Evolutionary conservation across 768 basidiomycete species (phyloP).

Genomic region (Lanmaoa rubissima): DNA sequence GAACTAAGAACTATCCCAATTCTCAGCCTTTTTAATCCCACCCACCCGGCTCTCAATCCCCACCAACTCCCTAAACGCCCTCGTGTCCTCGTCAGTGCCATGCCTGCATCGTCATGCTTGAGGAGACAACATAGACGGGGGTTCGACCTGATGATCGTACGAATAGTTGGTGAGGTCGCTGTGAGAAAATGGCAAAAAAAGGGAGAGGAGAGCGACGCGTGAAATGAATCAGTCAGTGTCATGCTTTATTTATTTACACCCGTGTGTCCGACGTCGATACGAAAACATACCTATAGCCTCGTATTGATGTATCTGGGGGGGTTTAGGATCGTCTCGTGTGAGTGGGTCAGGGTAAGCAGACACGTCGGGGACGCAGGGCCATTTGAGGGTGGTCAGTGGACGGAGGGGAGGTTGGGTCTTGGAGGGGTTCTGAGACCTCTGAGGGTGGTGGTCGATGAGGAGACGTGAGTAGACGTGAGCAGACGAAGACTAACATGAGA

Average conservation of each 20-base stretch:
- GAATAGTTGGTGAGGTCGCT: conserved; percentile 70
- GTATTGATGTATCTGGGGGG: conserved; percentile 68
- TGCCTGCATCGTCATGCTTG: conserved; percentile 10
- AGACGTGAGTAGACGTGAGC: no score
- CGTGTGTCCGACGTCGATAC: no score
- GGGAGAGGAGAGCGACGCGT: no score
- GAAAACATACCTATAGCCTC: conserved; percentile 75
- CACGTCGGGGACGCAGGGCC: conserved; percentile 85
- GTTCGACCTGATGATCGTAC: conserved; percentile 50
- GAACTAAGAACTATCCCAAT: no score
- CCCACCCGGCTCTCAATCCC: conserved; percentile 62
- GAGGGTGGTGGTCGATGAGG: background rate
- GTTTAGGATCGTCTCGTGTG: conserved; percentile 81
- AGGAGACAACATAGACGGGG: conserved; percentile 50
- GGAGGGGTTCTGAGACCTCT: no score
- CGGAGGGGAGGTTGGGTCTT: conserved; percentile 48
- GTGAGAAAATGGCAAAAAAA: background rate
- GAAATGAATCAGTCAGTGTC: no score
- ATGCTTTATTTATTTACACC: no score
- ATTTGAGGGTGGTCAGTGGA: conserved; percentile 71
- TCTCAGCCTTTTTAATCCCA: conserved; percentile 44
- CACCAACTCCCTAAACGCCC: conserved; percentile 55
- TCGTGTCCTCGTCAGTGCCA: conserved; percentile 48
- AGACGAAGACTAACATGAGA: background rate
- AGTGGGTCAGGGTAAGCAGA: conserved; percentile 82